Evolutionary conservation across 1,139 yeast species (phyloP).

Genomic region (Tardiomyces blankii): DNA sequence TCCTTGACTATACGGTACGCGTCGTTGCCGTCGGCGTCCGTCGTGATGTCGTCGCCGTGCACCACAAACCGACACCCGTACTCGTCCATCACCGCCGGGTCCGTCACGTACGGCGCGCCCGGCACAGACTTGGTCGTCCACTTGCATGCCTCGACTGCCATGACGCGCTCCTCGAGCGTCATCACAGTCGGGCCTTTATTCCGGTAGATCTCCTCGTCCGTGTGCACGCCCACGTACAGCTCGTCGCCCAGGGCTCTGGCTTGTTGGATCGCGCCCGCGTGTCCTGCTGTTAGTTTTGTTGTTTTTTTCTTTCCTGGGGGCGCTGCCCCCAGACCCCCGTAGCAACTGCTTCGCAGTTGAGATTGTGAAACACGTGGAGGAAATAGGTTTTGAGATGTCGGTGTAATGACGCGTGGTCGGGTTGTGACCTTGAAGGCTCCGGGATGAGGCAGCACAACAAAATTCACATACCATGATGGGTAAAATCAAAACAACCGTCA

Average conservation of each 20-base stretch:
- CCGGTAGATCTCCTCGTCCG: constrained; percentile 69
- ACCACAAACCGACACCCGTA: constrained; percentile 79
- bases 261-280: constrained; percentile 92
- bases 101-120: constrained; percentile 92
- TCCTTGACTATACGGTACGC: constrained; percentile 80
- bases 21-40: constrained; percentile 91
- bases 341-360: too few species aligned
- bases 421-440: too few species aligned
- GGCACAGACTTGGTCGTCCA: constrained; percentile 73
- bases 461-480: constrained; percentile 69
- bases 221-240: constrained; percentile 79
- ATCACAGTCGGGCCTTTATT: constrained; percentile 95
- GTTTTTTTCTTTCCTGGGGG: neutral
- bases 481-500: constrained; percentile 96
- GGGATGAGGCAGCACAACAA: too few species aligned
- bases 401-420: too few species aligned
- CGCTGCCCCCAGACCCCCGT: too few species aligned
- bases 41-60: constrained; percentile 95
- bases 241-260: constrained; percentile 72
- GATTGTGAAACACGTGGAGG: constrained; percentile 2
- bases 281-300: constrained; percentile 33
- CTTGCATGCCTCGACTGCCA: constrained; percentile 80
- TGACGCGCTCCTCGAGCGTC: constrained; percentile 65
- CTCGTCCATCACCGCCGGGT: constrained; percentile 64
- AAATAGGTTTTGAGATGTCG: too few species aligned